Evolutionary conservation across 2,329 filamentous ascomycete genomes (phyloP), one percentile per base, ranked within the genome.

Genomic region (Aspergillus hiratsukae): DNA sequence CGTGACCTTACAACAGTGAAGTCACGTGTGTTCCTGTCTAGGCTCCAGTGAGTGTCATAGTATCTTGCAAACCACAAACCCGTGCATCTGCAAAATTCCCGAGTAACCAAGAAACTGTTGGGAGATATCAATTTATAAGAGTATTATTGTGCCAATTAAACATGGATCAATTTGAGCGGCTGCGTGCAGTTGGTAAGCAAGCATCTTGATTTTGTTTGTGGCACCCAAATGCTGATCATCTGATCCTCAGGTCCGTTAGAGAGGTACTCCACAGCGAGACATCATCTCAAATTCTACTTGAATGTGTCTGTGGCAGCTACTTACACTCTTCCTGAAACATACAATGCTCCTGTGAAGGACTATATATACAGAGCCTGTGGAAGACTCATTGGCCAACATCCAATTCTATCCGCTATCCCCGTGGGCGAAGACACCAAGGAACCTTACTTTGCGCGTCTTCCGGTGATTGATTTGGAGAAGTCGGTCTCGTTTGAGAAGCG

Each of bases 71-170:
- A 23, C 23, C 31, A 17, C 11, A 35, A 37, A 11, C 14, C 2
- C 4, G 6, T 7, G 14, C 14, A 37, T 17, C 6, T 37, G 7
- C 4, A 17, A 7, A 37, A 17, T 37, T 37, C 2, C 6, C 14
- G 14, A 17, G 14, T 37, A 37, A 40, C 40, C 6, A 6, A 28
- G 10, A 35, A 49, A 45, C 29, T n/a, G 21, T 43, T 7, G 35
- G 4, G 9, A 48, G 46, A 2, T 17, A 21, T 28, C 27, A 28
- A 27, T 19, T 25, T n/a, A 19, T 7, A 25, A 17, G 17, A 9
- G 5, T n/a, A 9, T 25, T 10, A 14, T 11, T 48, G 45, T 48
- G 80, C 79, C 66, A 86, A 83, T n/a, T 85, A 62, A 84, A 78
- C 28, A 83, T 81, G 49, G 86, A 75, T 53, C 84, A 82, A n/a